These are phyloP conservation scores for Suillus subalutaceus DNA, from an alignment of 768 basidiomycete species.

Conservation along the genomic window DNA sequence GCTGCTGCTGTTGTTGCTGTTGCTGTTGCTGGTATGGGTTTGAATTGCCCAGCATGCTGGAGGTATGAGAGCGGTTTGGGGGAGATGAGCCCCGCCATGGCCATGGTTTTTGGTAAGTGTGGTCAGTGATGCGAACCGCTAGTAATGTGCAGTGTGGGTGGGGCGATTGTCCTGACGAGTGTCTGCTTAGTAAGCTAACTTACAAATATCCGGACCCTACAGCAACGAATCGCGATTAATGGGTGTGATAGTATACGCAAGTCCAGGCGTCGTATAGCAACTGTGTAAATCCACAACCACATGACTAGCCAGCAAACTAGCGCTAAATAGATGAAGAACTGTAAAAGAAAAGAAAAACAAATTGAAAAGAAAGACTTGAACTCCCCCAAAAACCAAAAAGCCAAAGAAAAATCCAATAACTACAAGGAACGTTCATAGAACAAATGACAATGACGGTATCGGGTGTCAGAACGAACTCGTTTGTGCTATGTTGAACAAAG, in stretches of 20 bases:
- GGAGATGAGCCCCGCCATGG: slow-evolving; percentile 66
- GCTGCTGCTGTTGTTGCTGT: slow-evolving; percentile 12
- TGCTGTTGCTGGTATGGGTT: slow-evolving; percentile 60
- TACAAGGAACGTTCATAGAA: neutral
- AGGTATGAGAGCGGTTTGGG: slow-evolving; percentile 66
- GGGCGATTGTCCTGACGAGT: neutral
- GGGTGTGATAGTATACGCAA: slow-evolving; percentile 3
- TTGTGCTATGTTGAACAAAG: neutral
- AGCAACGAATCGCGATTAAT: neutral
- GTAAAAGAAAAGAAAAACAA: neutral
- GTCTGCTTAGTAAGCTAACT: slow-evolving; percentile 1
- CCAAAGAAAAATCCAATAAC: slow-evolving; percentile 2
- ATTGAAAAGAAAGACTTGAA: neutral
- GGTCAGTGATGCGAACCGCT: slow-evolving; percentile 1
- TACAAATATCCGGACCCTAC: neutral
- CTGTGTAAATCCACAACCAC: slow-evolving; percentile 6
- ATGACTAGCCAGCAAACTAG: slow-evolving; percentile 4
- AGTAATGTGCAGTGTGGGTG: neutral
- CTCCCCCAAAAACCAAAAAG: neutral
- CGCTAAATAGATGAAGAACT: neutral
- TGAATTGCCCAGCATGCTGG: slow-evolving; percentile 62
- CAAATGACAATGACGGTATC: neutral
- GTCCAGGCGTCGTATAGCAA: slow-evolving; percentile 6
- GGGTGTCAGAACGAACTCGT: neutral
- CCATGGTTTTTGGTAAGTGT: slow-evolving; percentile 9